Conservation (phyloP, 345 rosid species). For the Syzygium aqueum region DNA sequence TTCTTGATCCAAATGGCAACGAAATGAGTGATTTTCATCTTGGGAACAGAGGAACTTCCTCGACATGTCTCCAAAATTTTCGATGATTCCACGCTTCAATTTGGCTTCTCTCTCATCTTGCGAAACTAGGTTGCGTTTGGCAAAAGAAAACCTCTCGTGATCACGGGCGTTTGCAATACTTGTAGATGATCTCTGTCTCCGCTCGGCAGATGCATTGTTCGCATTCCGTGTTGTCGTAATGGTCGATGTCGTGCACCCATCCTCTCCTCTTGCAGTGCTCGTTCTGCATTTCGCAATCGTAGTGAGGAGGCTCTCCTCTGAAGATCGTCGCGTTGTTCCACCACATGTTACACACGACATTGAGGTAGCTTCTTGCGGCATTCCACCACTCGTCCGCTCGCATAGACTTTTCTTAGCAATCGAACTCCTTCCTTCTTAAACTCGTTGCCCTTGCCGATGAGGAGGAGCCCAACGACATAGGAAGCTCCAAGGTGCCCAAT, state of each 20-base stretch:
- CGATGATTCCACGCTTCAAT: background rate
- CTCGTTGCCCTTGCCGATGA: background rate
- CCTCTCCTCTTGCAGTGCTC: background rate
- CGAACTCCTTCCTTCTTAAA: background rate
- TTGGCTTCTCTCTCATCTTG: background rate
- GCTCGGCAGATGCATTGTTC: background rate
- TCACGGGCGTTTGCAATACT: background rate
- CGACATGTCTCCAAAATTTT: background rate
- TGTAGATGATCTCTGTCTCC: background rate
- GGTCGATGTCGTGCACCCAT: background rate
- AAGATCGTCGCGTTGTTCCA: background rate
- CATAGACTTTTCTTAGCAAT: background rate
- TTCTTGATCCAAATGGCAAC: too few species aligned
- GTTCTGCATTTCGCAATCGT: background rate
- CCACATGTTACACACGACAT: background rate
- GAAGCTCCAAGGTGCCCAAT: background rate
- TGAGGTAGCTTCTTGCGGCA: background rate
- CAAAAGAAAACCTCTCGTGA: background rate
- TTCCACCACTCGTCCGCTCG: background rate
- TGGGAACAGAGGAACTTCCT: background rate
- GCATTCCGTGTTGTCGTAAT: background rate
- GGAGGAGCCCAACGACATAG: background rate
- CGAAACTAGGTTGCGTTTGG: background rate
- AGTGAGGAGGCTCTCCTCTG: background rate
- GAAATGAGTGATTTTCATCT: too few species aligned